Conservation (phyloP, 257 asterid species). For the Haberlea rhodopensis region DNA sequence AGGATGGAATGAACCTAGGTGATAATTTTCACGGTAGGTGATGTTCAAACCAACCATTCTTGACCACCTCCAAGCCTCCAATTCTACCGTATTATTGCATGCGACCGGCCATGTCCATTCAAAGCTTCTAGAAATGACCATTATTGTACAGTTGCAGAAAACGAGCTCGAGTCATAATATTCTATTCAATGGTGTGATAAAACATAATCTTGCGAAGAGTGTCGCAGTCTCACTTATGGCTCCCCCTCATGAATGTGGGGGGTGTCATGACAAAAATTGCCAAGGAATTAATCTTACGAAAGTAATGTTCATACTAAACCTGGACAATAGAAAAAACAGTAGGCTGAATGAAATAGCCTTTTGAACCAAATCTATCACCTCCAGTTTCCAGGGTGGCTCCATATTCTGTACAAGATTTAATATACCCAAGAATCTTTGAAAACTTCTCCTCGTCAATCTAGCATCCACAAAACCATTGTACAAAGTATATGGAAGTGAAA, state of each 20-base stretch:
- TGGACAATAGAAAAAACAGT: slow-evolving; percentile 84
- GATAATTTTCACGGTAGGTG: too few species aligned
- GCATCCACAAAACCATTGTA: slow-evolving; percentile 6
- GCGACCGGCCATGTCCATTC: too few species aligned
- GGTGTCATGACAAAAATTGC: slow-evolving; percentile 18
- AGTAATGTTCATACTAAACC: slow-evolving; percentile 38
- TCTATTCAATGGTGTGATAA: too few species aligned
- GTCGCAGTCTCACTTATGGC: too few species aligned
- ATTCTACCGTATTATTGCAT: too few species aligned
- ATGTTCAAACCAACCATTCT: too few species aligned
- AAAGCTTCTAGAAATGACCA: too few species aligned
- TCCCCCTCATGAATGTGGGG: too few species aligned
- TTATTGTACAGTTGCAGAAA: too few species aligned
- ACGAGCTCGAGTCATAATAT: neutral
- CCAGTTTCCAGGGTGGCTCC: slow-evolving; percentile 95
- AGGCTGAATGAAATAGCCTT: slow-evolving; percentile 82
- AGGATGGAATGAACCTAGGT: too few species aligned
- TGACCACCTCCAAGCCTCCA: too few species aligned
- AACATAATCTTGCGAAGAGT: too few species aligned
- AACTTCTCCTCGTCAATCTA: slow-evolving; percentile 78
- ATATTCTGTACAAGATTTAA: slow-evolving; percentile 52
- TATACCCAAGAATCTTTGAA: slow-evolving; percentile 65
- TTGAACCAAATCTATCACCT: slow-evolving; percentile 57
- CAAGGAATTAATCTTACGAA: neutral
- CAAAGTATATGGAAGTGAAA: slow-evolving; percentile 23